These are phyloP conservation scores for Ogataea trehalophila DNA, from an alignment of 805 yeast species.

Conservation along the genomic window DNA sequence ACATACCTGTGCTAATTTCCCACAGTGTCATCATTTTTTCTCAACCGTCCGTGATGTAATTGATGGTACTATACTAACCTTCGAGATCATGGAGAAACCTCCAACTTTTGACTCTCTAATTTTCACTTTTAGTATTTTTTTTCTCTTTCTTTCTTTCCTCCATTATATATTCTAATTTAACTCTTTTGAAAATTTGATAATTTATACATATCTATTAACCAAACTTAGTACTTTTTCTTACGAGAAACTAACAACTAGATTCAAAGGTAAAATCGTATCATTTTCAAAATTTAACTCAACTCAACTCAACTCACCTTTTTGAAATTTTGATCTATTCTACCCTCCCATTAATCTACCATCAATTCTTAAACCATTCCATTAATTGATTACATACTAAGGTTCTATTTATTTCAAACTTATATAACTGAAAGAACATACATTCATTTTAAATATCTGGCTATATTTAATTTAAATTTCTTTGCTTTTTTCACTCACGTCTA, in stretches of 20 bases:
- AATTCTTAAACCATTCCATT: not conserved
- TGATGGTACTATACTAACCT: too few relatives aligned
- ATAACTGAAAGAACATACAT: not conserved
- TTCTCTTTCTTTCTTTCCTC: not conserved
- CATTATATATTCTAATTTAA: not conserved
- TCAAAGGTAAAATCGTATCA: not conserved
- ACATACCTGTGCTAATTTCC: too few relatives aligned
- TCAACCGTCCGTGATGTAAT: too few relatives aligned
- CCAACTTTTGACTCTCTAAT: not conserved
- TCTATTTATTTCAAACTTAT: not conserved
- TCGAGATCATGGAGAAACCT: too few relatives aligned
- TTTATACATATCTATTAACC: not conserved
- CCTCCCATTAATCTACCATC: not conserved
- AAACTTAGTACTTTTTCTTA: too few relatives aligned
- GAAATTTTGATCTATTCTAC: not conserved
- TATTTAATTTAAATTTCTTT: not conserved
- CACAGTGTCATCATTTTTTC: too few relatives aligned
- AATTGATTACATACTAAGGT: not conserved
- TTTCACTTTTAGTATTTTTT: not conserved
- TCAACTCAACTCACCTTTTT: conserved; percentile 8
- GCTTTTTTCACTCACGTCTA: not conserved
- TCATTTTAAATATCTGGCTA: not conserved
- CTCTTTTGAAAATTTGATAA: not conserved
- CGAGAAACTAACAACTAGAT: not conserved
- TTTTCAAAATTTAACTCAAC: not conserved